Evolutionary conservation across 108 stramenopile genomes (phyloP).

Genomic region (Chaetoceros muelleri): DNA sequence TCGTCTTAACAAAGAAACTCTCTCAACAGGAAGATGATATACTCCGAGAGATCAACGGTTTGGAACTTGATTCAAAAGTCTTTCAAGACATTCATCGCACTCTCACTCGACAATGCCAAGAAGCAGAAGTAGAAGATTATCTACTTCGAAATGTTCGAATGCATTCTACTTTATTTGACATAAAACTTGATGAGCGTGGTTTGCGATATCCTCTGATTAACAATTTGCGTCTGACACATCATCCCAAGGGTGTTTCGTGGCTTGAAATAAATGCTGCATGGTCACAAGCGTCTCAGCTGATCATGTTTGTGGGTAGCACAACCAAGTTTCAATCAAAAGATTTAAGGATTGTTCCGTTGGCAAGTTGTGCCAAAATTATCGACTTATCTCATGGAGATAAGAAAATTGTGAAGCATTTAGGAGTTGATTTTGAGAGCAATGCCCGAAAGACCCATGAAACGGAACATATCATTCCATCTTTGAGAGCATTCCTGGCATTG

Average conservation of each 20-base stretch:
- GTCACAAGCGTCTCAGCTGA: constrained; percentile 44
- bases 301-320: constrained; percentile 26
- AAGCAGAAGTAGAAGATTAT: constrained; percentile 7
- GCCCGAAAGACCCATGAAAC: neutral
- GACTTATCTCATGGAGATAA: constrained; percentile 18
- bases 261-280: constrained; percentile 37
- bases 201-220: constrained; percentile 53
- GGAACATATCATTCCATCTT: neutral
- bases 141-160: constrained; percentile 13
- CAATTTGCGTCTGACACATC: constrained; percentile 38
- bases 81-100: constrained; percentile 3
- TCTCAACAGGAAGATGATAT: constrained; percentile 13
- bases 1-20: constrained; percentile 13
- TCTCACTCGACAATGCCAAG: neutral
- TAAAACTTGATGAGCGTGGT: constrained; percentile 40
- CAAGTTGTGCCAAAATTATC: constrained; percentile 49
- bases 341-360: constrained; percentile 46
- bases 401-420: constrained; percentile 16
- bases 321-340: constrained; percentile 27
- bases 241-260: constrained; percentile 28
- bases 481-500: constrained; percentile 5
- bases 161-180: constrained; percentile 22
- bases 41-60: constrained; percentile 19
- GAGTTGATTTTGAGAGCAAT: constrained; percentile 14
- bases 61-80: constrained; percentile 20